Conservation (phyloP, 164 flowering plant genomes). For the Vitis riparia region DNA sequence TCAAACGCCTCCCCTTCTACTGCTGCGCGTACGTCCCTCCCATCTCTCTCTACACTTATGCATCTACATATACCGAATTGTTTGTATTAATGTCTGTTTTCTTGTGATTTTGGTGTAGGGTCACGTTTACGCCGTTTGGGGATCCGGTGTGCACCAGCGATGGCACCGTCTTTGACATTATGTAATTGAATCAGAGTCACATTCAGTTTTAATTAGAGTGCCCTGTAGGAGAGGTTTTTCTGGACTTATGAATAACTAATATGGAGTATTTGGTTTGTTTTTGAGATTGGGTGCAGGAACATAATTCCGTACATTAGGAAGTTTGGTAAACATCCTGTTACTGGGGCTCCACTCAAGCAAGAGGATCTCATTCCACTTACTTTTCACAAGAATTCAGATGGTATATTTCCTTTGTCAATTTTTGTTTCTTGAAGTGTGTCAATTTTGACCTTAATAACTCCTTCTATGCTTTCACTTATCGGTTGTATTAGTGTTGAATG, state of each 20-base stretch:
- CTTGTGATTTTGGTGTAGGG: conserved; percentile 36
- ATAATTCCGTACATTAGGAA: conserved; percentile 83
- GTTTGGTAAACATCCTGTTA: conserved; percentile 87
- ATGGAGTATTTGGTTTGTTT: not conserved
- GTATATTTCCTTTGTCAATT: conserved; percentile 24
- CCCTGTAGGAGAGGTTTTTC: no score
- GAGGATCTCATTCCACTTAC: conserved; percentile 80
- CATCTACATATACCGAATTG: not conserved
- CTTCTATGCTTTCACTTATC: no score
- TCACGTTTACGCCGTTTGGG: conserved; percentile 89
- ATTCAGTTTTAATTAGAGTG: not conserved
- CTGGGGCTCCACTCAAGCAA: conserved; percentile 66
- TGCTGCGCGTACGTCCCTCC: conserved; percentile 74
- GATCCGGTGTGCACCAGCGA: conserved; percentile 77
- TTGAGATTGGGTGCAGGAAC: conserved; percentile 43
- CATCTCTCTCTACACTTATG: conserved; percentile 3
- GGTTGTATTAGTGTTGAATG: no score
- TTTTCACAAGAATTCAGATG: conserved; percentile 91
- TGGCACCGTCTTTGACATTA: conserved; percentile 83
- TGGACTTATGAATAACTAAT: no score
- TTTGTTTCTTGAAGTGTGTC: not conserved
- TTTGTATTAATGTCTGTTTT: not conserved
- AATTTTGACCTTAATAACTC: no score
- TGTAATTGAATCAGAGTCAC: conserved; percentile 28
- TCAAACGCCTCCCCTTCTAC: conserved; percentile 94